Conservation (phyloP, 148 eudicot species). For the Arbutus unedo region DNA sequence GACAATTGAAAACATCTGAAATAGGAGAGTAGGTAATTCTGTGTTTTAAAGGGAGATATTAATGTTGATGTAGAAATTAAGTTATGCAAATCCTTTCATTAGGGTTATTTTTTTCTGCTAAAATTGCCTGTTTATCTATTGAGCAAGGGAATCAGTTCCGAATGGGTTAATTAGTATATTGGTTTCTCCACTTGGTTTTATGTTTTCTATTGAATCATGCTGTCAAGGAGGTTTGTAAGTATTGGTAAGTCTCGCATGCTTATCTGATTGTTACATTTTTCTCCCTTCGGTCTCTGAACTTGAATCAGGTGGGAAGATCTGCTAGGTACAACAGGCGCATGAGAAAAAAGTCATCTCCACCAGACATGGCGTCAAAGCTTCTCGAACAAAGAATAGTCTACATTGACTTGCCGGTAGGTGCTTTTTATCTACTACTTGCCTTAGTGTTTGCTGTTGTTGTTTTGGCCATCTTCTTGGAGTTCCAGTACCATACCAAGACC, state of each 20-base stretch:
- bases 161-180: neutral
- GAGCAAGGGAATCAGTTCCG: neutral
- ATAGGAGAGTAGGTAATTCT: neutral
- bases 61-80: neutral
- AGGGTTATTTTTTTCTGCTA: neutral
- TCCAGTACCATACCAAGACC: neutral
- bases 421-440: neutral
- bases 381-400: constrained; percentile 72
- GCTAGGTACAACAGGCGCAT: constrained; percentile 61
- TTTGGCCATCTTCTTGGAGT: neutral
- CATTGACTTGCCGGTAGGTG: constrained; percentile 84
- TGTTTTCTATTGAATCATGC: neutral
- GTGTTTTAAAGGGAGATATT: neutral
- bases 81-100: neutral
- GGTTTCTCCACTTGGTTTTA: neutral
- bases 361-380: constrained; percentile 75
- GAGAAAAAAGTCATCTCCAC: constrained; percentile 71
- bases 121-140: neutral
- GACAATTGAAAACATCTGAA: constrained; percentile 30
- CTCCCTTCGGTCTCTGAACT: neutral
- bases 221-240: neutral
- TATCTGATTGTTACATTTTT: constrained; percentile 1
- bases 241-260: neutral
- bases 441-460: neutral
- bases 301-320: constrained; percentile 65